These are phyloP conservation scores for Marchantia polymorpha DNA, from an alignment of 225 moss, liverwort and hornwort genomes.

Conservation along the genomic window DNA sequence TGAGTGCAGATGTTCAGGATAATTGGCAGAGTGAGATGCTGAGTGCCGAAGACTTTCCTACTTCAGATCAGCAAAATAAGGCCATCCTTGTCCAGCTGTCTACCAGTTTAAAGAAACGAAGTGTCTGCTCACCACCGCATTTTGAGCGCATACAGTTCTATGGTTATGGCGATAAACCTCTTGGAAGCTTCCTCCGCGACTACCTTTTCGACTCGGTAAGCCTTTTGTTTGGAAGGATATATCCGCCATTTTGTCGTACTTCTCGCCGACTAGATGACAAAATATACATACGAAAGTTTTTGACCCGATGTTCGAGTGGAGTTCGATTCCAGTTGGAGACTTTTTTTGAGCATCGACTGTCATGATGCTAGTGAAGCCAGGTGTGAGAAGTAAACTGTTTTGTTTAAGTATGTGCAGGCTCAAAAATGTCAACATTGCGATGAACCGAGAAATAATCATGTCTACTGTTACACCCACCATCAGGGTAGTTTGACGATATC, in stretches of 20 bases:
- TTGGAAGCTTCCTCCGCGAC: conserved; percentile 80
- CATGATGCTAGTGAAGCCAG: not conserved
- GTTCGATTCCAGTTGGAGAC: too few species aligned
- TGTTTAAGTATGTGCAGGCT: conserved; percentile 45
- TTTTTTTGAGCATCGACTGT: too few species aligned
- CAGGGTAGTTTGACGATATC: conserved; percentile 95
- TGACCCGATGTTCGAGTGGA: too few species aligned
- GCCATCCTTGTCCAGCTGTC: conserved; percentile 81
- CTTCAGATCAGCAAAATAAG: conserved; percentile 58
- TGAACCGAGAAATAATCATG: conserved; percentile 75
- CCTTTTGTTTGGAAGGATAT: not conserved
- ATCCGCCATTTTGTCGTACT: not conserved
- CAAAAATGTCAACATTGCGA: conserved; percentile 64
- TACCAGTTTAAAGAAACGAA: conserved; percentile 70
- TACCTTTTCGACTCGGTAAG: conserved; percentile 74
- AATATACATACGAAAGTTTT: not conserved
- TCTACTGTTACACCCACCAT: conserved; percentile 81
- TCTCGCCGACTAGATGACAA: too few species aligned
- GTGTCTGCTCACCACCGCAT: conserved; percentile 65
- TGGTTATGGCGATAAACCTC: conserved; percentile 67
- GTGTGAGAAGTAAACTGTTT: not conserved
- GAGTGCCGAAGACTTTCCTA: conserved; percentile 64
- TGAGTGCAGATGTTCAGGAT: conserved; percentile 29
- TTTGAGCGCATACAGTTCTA: conserved; percentile 80
- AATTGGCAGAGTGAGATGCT: conserved; percentile 31